Evolutionary conservation across 768 basidiomycete species (phyloP).

Genomic region (Suillus bovinus): DNA sequence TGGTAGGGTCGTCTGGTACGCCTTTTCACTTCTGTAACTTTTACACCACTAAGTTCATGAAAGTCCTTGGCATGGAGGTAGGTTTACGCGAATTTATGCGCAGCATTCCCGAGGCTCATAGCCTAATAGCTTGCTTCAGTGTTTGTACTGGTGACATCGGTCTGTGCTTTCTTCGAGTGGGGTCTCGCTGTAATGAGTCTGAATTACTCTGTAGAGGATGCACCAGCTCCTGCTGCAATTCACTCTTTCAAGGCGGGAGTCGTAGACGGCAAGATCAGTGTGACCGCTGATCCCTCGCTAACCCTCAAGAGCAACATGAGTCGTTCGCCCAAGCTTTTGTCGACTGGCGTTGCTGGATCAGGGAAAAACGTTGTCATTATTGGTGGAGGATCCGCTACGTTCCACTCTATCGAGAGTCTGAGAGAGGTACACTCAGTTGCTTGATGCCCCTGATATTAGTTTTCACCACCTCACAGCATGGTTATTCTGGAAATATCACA

Average conservation of each 20-base stretch:
- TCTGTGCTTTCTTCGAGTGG: conserved; percentile 28
- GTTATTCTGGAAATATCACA: conserved; percentile 75
- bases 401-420: conserved; percentile 77
- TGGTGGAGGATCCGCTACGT: conserved; percentile 82
- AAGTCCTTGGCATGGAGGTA: conserved; percentile 90
- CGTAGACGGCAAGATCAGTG: conserved; percentile 71
- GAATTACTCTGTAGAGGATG: conserved; percentile 63
- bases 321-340: conserved; percentile 57
- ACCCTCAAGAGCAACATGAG: conserved; percentile 69
- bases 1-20: conserved; percentile 78
- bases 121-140: conserved; percentile 75
- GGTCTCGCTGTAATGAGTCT: background rate
- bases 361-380: conserved; percentile 77
- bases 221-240: conserved; percentile 78
- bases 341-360: conserved; percentile 44
- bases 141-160: conserved; percentile 82
- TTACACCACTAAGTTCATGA: background rate
- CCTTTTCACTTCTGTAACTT: conserved; percentile 7
- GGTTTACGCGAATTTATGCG: conserved; percentile 11
- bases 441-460: background rate
- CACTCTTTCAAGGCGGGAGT: conserved; percentile 76
- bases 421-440: conserved; percentile 57
- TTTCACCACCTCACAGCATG: conserved; percentile 50
- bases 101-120: conserved; percentile 1
- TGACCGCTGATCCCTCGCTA: conserved; percentile 64